Base-by-base conservation (phyloP, 768 basidiomycete species). In the Rhodosporidiobolus sp. region DNA sequence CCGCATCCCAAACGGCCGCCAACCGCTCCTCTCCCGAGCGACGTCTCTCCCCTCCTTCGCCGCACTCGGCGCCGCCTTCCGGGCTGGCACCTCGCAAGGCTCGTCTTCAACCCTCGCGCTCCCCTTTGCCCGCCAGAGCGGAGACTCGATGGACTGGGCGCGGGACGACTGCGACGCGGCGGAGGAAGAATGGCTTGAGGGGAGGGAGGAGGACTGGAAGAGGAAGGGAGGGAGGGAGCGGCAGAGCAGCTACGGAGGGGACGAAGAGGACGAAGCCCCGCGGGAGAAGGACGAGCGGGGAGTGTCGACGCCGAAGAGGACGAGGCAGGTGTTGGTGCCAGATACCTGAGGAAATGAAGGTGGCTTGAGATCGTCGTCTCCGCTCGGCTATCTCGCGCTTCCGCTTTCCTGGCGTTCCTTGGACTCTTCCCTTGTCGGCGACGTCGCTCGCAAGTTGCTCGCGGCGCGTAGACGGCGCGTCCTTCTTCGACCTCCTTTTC, bases 21-120 rank as follows among this genome's bases (percentile, higher is more conserved):
- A 43, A 7, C 38, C 38, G 10, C 60, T 70, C 30, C 66, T 75
- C 67, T 52, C 70, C 1, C 70, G 70, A 50, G 63, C 70, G 1
- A 16, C 64, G 26, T 66, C 74, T 0, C 59, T 71, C 22, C 70
- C 74, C 5, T 75, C 74, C 1, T 72, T 75, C 64, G 74, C 74
- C 7, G 70, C 70, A 0, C 74, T 75, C 60, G 74, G 74, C 17
- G 70, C 74, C 20, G 74, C 74, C 1, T 69, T 75, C 56, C 67
- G 74, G 14, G 66, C 69, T 5, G 69, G 74, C 0, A 61, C 68
- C 0, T 12, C 59, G 1, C 57, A 49, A 1, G 30, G 53, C 11
- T n/a, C 16, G 28, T 46, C 46, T 60, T 6, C 65, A 53, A 2
- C 65, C 70, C 4, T 66, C 62, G 48, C 34, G 53, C 1, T n/a